Evolutionary conservation across 495 filamentous ascomycete genomes (phyloP).

Genomic region (Delitschia confertaspora): DNA sequence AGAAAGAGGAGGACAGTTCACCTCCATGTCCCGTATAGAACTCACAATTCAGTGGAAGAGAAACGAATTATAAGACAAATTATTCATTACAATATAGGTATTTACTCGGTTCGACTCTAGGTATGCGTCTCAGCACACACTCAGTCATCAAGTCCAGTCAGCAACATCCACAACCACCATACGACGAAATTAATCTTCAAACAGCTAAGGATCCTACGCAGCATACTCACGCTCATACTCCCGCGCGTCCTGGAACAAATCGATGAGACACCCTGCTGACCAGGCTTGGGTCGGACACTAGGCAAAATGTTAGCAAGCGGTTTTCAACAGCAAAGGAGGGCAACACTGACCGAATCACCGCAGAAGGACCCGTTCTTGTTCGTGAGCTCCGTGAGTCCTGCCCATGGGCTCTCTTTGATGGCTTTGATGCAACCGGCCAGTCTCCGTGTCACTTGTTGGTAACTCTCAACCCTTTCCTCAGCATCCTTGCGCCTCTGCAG

Average conservation of each 20-base stretch:
- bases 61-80: no score
- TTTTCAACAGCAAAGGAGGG: neutral
- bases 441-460: slow-evolving; percentile 84
- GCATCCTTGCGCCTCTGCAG: slow-evolving; percentile 58
- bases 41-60: no score
- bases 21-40: no score
- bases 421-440: slow-evolving; percentile 73
- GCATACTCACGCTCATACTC: slow-evolving; percentile 32
- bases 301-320: slow-evolving; percentile 23
- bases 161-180: slow-evolving; percentile 3
- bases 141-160: slow-evolving; percentile 8
- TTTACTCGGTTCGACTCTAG: slow-evolving; percentile 8
- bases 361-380: slow-evolving; percentile 80
- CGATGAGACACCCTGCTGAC: slow-evolving; percentile 88
- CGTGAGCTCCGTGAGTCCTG: slow-evolving; percentile 86
- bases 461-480: slow-evolving; percentile 67
- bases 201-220: neutral
- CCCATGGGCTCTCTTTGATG: slow-evolving; percentile 72
- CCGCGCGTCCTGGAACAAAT: slow-evolving; percentile 84
- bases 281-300: slow-evolving; percentile 90
- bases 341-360: slow-evolving; percentile 66
- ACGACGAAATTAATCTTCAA: slow-evolving; percentile 1
- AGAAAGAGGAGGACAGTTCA: no score
- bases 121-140: neutral
- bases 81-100: no score